Conservation (phyloP, 345 rosid species). For the Rhizophora apiculata region DNA sequence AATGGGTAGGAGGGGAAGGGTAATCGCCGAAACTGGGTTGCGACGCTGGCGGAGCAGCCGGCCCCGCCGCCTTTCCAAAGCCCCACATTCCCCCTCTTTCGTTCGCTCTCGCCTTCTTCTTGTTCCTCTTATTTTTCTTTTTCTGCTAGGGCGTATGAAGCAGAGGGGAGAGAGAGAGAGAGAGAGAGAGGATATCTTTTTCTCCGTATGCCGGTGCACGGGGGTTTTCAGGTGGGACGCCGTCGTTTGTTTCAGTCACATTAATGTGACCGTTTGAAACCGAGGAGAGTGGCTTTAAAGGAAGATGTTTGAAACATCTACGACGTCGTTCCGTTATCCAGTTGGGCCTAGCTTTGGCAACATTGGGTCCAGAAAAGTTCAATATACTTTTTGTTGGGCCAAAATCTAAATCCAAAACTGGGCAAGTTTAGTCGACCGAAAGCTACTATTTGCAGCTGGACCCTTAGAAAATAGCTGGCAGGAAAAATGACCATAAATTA, state of each 20-base stretch:
- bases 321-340: not conserved
- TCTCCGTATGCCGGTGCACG: not conserved
- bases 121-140: not conserved
- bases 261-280: no score
- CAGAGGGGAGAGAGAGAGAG: no score
- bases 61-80: constrained; percentile 51
- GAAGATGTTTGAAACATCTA: no score
- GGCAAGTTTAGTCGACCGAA: no score
- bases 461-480: no score
- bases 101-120: constrained; percentile 11
- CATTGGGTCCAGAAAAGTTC: not conserved
- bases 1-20: constrained; percentile 27
- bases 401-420: no score
- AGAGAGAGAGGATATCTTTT: not conserved
- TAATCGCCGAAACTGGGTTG: constrained; percentile 26
- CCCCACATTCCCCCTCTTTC: constrained; percentile 29
- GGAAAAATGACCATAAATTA: no score
- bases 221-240: not conserved
- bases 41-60: constrained; percentile 22
- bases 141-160: no score
- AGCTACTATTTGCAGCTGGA: no score
- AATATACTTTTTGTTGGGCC: not conserved
- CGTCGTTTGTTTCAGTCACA: not conserved
- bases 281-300: no score
- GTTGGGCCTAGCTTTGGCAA: no score